Base-by-base conservation (phyloP, 2,329 filamentous ascomycete species). In the Curvularia lunata region DNA sequence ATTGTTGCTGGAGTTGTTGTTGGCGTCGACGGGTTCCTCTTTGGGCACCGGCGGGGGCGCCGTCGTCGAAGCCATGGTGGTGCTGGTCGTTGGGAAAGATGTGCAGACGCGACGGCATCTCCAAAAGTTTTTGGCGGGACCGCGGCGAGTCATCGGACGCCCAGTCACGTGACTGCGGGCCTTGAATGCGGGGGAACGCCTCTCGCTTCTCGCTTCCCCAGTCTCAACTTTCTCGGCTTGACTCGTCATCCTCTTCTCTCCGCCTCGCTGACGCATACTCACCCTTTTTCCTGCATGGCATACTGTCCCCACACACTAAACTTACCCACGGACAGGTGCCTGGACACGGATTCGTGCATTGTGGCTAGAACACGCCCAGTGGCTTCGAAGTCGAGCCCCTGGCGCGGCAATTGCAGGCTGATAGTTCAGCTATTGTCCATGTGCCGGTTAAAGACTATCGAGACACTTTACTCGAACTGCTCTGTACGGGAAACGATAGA, bases 1-100 rank as follows among this genome's bases (percentile, higher is more conserved):
- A 12, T 59, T 60, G n/a, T 28, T 49, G 55, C 18, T 30, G 47
- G 52, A 49, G 32, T 59, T 60, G n/a, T 28, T 49, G 55, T 18
- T 30, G 47, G 52, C 51, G 32, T 52, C 52, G 27, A 48, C 54
- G 3, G 55, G 48, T 38, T 71, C 71, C 27, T 61, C 54, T 54
- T 71, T 70, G 10, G 59, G 60, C 58, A 59, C 61, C 54, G 59
- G 49, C 10, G 58, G 58, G 19, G 65, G 61, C 43, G 62, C 60
- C 34, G 58, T 63, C 42, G 59, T 53, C 52, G 69, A 65, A 51
- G 70, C 64, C 70, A 73, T 73, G 19, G 38, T 66, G 53, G 54
- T 18, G 43, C 58, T 21, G 40, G 8, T 18, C 41, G n/a, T 30
- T 21, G 30, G 43, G 54, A 27, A 55, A 52, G 49, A 48, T n/a